Percentiles rank a stretch among this genome's conserved stretches.
phyloP scores from a whole-genome alignment of 345 rosid genomes.

The Syzygium oleosum region DNA sequence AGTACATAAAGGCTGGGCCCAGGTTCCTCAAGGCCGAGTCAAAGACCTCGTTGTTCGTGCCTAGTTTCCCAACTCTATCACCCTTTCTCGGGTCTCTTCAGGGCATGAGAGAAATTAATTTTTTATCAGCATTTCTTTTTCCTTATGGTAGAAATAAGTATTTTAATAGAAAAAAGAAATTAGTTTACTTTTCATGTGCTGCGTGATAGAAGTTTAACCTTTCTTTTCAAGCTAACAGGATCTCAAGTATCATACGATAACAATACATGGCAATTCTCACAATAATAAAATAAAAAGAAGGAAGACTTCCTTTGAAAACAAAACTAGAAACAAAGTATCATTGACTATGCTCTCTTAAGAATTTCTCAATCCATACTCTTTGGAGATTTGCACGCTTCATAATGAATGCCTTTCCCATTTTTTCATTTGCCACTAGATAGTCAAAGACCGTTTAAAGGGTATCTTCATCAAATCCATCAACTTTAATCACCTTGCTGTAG shows the following conservation, averaged over 20 bases:
- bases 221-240: background rate
- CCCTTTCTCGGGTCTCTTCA: background rate
- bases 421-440: background rate
- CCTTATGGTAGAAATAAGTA: background rate
- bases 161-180: background rate
- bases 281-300: background rate
- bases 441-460: too few relatives aligned
- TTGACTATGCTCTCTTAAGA: background rate
- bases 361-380: background rate
- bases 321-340: background rate
- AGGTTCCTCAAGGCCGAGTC: background rate
- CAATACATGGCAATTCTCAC: background rate
- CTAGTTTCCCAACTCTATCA: background rate
- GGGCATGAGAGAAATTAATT: background rate
- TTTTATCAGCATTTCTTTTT: background rate
- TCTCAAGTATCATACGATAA: background rate
- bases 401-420: background rate
- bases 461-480: too few relatives aligned
- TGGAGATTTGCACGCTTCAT: background rate
- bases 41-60: rapidly evolving
- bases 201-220: background rate
- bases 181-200: background rate
- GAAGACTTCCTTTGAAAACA: background rate
- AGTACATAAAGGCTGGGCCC: background rate
- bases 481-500: too few relatives aligned